Evolutionary conservation across 2,329 filamentous ascomycete species (phyloP), one percentile per base, ranked within the genome.

Genomic region (Cordyceps sp.): DNA sequence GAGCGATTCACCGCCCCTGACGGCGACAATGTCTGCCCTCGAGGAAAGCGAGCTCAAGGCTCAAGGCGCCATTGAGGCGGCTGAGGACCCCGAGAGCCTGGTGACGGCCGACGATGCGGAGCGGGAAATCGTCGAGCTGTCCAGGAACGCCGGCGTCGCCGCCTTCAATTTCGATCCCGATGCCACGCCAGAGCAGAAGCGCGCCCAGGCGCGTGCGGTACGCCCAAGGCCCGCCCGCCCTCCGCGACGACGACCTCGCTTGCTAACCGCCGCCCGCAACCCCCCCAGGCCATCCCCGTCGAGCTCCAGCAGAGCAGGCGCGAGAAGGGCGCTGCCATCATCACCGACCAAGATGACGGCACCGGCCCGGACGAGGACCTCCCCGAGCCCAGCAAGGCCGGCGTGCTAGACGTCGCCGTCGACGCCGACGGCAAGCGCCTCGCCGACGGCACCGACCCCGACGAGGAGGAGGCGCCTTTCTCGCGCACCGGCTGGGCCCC

Each of bases 131-230:
- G 66, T 93, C 18, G 64, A 81, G 33, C 76, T 93, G 53, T 83
- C 82, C 42, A 73, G 67, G 47, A 78, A 79, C 45, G 82, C 78
- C 10, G 90, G 90, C 26, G 72, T 79, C 17, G 61, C 77, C 20
- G 86, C 84, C 40, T 90, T 81, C 51, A 71, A 76, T 39, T 98
- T 96, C 58, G 70, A 98, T 49, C 84, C 90, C 1, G 60, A 93
- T 61, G 86, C 85, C 26, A 77, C 67, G 27, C 68, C 78, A 1
- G 82, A 85, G 51, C 68, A 93, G 54, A 98, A 98, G 62, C 77
- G 70, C 38, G 78, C 78, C 21, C 81, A 86, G 50, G 77, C 79
- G 16, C 64, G 69, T 64, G 70, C 76, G 49, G 84, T 93, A 66
- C 46, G 78, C 32, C 29, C 34, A 32, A 26, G 12, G 14, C 22